phyloP scores from a whole-genome alignment of 306 rosid genomes.

The Cicer yamashitae region DNA sequence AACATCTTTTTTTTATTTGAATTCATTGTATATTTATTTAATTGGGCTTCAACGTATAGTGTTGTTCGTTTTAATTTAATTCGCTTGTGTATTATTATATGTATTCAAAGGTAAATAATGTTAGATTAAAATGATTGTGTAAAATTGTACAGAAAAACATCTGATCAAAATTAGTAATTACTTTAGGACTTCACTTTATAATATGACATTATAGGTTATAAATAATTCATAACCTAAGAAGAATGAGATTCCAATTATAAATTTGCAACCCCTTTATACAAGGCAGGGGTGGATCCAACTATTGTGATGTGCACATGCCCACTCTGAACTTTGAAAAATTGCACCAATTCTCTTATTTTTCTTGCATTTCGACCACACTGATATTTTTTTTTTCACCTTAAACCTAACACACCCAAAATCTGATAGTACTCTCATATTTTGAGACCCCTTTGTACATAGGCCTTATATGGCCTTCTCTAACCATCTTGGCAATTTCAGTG shows the following conservation, averaged over 20 bases:
- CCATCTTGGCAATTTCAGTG: conserved; percentile 88
- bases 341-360: no score
- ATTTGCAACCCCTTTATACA: neutral
- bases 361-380: no score
- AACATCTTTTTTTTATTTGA: no score
- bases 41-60: no score
- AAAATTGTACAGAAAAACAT: neutral
- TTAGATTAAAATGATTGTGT: neutral
- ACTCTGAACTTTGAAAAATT: no score
- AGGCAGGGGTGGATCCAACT: no score
- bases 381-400: no score
- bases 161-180: neutral
- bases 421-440: neutral
- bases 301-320: no score
- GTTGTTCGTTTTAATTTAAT: no score
- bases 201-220: conserved; percentile 11
- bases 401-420: no score
- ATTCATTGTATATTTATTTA: no score
- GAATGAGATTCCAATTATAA: conserved; percentile 14
- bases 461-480: conserved; percentile 72
- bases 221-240: conserved; percentile 36
- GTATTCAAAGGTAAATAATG: neutral
- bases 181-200: neutral
- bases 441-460: neutral
- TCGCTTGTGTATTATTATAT: neutral